phyloP scores from a whole-genome alignment of 176 grass and related monocot species.

The Oryza meridionalis region DNA sequence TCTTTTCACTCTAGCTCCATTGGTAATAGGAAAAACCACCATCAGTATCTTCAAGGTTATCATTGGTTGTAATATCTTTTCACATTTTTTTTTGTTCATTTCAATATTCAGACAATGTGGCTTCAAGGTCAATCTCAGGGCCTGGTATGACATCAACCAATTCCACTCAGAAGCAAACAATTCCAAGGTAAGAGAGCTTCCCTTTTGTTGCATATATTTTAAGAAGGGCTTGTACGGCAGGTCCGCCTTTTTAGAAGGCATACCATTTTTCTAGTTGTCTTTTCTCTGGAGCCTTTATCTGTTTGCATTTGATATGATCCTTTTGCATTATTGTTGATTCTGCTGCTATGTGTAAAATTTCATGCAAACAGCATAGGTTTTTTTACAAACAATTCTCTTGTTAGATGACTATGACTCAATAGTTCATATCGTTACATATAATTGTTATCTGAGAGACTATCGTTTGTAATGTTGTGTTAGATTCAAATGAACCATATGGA shows the following conservation, averaged over 20 bases:
- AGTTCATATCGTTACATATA: neutral
- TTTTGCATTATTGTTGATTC: neutral
- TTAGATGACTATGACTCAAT: conserved; percentile 8
- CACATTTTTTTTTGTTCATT: conserved; percentile 25
- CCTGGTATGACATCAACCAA: conserved; percentile 51
- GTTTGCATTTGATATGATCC: neutral
- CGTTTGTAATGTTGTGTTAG: neutral
- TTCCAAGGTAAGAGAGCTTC: conserved; percentile 57
- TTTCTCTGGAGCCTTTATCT: conserved; percentile 23
- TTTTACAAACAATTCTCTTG: conserved; percentile 1
- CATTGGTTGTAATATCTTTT: conserved; percentile 29
- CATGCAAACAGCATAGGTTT: conserved; percentile 1
- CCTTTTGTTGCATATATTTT: conserved; percentile 7
- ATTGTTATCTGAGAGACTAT: neutral
- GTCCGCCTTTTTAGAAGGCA: neutral
- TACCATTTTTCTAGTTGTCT: neutral
- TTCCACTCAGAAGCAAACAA: conserved; percentile 54
- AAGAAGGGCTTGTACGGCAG: neutral
- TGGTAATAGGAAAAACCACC: conserved; percentile 54
- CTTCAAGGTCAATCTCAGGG: conserved; percentile 55
- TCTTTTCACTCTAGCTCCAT: conserved; percentile 58
- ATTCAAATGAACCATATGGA: neutral
- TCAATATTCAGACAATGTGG: conserved; percentile 47
- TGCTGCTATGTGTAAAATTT: neutral
- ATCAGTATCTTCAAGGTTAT: conserved; percentile 12